Conservation (phyloP, 345 rosid genomes). For the Excoecaria cochinchinensis region DNA sequence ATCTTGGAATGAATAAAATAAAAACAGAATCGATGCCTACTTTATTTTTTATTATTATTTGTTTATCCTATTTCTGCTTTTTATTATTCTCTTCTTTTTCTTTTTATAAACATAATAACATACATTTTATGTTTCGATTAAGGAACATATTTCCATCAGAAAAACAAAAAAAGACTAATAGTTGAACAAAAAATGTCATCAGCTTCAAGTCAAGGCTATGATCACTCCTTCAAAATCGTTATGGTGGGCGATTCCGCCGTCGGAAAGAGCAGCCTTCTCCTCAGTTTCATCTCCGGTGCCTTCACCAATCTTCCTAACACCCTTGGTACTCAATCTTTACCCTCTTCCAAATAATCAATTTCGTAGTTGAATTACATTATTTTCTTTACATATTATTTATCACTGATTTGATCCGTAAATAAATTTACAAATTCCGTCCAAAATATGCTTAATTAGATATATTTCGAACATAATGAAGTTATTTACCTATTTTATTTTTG, state of each 20-base stretch:
- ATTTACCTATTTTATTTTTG: background rate
- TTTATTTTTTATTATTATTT: background rate
- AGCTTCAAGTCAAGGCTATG: slow-evolving; percentile 65
- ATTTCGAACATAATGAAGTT: background rate
- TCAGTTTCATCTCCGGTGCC: slow-evolving; percentile 77
- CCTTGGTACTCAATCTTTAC: slow-evolving; percentile 45
- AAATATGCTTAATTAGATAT: too few species aligned
- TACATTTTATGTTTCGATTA: slow-evolving; percentile 2
- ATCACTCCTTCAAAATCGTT: slow-evolving; percentile 92
- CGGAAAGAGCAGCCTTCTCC: slow-evolving; percentile 93
- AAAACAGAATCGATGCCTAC: background rate
- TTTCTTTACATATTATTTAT: too few species aligned
- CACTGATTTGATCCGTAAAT: too few species aligned
- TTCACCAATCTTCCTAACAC: slow-evolving; percentile 79
- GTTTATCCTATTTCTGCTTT: background rate
- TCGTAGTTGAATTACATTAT: too few species aligned
- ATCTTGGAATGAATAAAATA: background rate
- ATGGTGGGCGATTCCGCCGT: slow-evolving; percentile 92
- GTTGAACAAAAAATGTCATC: slow-evolving; percentile 52
- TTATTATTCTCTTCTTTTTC: slow-evolving; percentile 8
- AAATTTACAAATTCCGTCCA: too few species aligned
- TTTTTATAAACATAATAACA: slow-evolving; percentile 10
- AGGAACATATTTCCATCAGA: background rate
- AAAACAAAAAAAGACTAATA: background rate
- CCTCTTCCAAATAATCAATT: too few species aligned